These are phyloP conservation scores for Fragaria iinumae DNA, from an alignment of 306 rosid species.

Conservation along the genomic window DNA sequence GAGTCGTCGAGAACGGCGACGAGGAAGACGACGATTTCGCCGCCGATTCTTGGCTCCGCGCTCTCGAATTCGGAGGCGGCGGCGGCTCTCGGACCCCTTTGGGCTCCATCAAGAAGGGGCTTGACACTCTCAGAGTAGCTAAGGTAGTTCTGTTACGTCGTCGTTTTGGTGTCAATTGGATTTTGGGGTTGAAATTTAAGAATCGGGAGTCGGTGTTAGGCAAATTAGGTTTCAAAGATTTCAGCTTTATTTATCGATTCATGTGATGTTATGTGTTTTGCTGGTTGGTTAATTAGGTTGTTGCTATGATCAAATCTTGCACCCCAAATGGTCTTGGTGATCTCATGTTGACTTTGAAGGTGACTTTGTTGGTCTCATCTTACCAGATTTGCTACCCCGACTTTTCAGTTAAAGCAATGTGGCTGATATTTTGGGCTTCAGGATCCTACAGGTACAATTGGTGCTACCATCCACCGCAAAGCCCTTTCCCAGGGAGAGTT, in stretches of 20 bases:
- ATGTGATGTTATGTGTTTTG: background rate
- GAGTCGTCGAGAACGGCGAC: conserved; percentile 41
- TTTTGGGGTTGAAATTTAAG: no score
- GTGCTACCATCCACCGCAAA: conserved; percentile 65
- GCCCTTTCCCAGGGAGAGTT: conserved; percentile 43
- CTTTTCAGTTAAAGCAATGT: background rate
- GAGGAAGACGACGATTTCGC: conserved; percentile 39
- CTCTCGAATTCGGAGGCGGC: conserved; percentile 38
- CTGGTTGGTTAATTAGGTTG: conserved; percentile 39
- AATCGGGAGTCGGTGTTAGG: no score
- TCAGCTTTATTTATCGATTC: background rate
- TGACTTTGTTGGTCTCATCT: conserved; percentile 10
- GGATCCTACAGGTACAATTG: conserved; percentile 70
- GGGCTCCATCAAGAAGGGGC: conserved; percentile 49
- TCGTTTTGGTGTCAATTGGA: background rate
- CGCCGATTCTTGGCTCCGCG: conserved; percentile 57
- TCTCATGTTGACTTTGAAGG: conserved; percentile 68
- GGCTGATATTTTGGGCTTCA: conserved; percentile 34
- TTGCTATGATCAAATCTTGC: conserved; percentile 65
- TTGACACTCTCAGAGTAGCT: conserved; percentile 28
- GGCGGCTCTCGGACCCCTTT: conserved; percentile 39
- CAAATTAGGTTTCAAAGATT: background rate
- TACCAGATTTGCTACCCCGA: no score
- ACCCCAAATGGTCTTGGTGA: conserved; percentile 73
- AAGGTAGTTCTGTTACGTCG: conserved; percentile 28